Conservation (phyloP, 306 rosid genomes). For the Morella rubra region DNA sequence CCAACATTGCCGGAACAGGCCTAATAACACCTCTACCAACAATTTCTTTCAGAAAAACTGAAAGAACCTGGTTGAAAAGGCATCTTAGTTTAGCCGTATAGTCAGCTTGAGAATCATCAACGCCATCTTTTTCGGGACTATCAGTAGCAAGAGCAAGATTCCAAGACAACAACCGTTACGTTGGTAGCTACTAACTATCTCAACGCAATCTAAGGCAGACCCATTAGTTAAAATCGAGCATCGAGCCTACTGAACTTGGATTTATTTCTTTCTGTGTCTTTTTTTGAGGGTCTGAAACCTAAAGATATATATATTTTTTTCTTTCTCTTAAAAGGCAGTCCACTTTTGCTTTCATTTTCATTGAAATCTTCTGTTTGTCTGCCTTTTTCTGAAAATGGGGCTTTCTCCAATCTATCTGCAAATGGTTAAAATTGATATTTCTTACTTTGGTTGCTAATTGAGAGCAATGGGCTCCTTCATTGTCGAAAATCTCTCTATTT, state of each 20-base stretch:
- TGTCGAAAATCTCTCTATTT: background rate
- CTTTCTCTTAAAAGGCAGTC: slow-evolving; percentile 32
- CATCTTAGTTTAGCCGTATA: slow-evolving; percentile 34
- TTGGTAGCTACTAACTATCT: too few relatives aligned
- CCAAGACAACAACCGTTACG: slow-evolving; percentile 8
- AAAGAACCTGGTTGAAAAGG: slow-evolving; percentile 53
- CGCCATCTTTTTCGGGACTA: slow-evolving; percentile 20
- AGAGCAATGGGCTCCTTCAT: slow-evolving; percentile 4
- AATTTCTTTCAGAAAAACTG: slow-evolving; percentile 48
- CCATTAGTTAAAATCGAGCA: too few relatives aligned
- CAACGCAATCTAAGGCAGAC: too few relatives aligned
- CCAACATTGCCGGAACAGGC: slow-evolving; percentile 67
- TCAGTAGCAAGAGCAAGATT: too few relatives aligned
- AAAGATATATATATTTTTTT: background rate
- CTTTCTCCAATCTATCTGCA: slow-evolving; percentile 27
- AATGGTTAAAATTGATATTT: slow-evolving; percentile 13
- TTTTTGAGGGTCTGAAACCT: slow-evolving; percentile 14
- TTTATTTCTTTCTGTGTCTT: too few relatives aligned
- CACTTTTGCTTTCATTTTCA: slow-evolving; percentile 39
- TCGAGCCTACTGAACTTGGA: background rate
- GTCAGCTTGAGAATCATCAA: slow-evolving; percentile 27
- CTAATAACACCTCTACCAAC: slow-evolving; percentile 41
- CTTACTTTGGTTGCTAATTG: slow-evolving; percentile 8
- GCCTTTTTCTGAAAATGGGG: slow-evolving; percentile 5
- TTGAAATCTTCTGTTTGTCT: slow-evolving; percentile 10